A percentile compares a stretch with the other conserved stretches of the same genome.
Evolutionary conservation across 176 grass and related monocot genomes (phyloP).

Genomic region (Pontederia crassipes): DNA sequence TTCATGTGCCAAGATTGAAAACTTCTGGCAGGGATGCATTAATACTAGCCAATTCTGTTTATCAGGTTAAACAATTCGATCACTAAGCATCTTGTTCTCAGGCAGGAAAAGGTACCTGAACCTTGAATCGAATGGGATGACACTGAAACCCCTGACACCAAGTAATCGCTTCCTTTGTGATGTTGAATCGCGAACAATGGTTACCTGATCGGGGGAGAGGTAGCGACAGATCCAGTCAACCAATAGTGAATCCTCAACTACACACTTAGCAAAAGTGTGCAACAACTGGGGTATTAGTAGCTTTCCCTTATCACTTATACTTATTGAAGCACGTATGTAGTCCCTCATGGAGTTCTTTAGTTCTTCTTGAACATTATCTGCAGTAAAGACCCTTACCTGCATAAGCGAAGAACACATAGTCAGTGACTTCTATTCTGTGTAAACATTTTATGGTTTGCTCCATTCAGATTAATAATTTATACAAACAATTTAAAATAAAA

Average conservation of each 20-base stretch:
- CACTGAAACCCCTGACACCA: too few species aligned
- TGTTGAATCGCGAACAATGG: too few species aligned
- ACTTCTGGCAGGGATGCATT: too few species aligned
- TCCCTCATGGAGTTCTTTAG: constrained; percentile 76
- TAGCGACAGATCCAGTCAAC: constrained; percentile 88
- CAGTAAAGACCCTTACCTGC: constrained; percentile 80
- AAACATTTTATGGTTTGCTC: neutral
- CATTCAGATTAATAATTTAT: too few species aligned
- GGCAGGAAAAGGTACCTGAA: too few species aligned
- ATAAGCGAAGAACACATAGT: constrained; percentile 10
- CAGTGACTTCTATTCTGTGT: neutral
- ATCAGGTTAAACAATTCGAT: too few species aligned
- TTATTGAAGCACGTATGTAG: constrained; percentile 71
- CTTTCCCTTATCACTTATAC: constrained; percentile 74
- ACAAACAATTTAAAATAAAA: too few species aligned
- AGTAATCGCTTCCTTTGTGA: too few species aligned
- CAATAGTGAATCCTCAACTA: constrained; percentile 74
- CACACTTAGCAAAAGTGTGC: constrained; percentile 65
- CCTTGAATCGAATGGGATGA: too few species aligned
- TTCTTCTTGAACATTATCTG: constrained; percentile 48
- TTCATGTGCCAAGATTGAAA: too few species aligned
- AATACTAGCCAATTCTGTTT: too few species aligned
- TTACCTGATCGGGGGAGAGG: constrained; percentile 17
- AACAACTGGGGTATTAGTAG: constrained; percentile 82
- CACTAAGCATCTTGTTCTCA: too few species aligned